Evolutionary conservation across 225 moss, liverwort and hornwort genomes (phyloP).

Genomic region (Physcomitrellopsis africana): DNA sequence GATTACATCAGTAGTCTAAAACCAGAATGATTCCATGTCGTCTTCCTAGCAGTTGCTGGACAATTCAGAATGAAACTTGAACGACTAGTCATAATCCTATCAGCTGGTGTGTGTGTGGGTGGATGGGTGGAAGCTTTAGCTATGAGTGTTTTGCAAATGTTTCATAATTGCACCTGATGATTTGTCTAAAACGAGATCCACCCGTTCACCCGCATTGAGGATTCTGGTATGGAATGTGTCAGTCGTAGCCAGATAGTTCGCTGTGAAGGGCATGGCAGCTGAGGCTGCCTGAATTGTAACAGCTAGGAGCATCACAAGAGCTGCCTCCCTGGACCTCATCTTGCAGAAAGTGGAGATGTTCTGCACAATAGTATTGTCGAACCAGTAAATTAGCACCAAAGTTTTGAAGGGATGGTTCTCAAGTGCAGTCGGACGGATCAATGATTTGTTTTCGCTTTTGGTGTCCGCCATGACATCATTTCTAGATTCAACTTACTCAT

Average conservation of each 20-base stretch:
- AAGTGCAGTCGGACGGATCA: no score
- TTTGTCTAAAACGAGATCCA: conserved; percentile 55
- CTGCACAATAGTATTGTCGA: background rate
- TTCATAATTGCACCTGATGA: conserved; percentile 39
- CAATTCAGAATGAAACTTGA: background rate
- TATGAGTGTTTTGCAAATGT: background rate
- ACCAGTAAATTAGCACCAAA: conserved; percentile 7
- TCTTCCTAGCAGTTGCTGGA: background rate
- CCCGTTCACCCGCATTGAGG: conserved; percentile 46
- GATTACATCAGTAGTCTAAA: conserved; percentile 25
- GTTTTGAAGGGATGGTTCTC: no score
- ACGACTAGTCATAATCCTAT: background rate
- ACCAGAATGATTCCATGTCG: background rate
- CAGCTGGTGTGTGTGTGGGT: no score
- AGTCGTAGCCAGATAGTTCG: conserved; percentile 49
- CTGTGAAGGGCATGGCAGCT: conserved; percentile 41
- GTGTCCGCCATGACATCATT: no score
- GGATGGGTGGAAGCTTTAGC: conserved; percentile 19
- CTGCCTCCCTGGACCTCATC: conserved; percentile 39
- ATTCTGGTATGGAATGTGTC: conserved; percentile 53
- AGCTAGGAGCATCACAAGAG: conserved; percentile 33
- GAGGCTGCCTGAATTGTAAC: conserved; percentile 30
- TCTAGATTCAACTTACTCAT: no score
- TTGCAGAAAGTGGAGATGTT: conserved; percentile 23
- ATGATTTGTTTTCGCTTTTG: no score